Base-by-base conservation (phyloP, 202 grass and related monocot genomes). In the Schoenoplectus tabernaemontani region DNA sequence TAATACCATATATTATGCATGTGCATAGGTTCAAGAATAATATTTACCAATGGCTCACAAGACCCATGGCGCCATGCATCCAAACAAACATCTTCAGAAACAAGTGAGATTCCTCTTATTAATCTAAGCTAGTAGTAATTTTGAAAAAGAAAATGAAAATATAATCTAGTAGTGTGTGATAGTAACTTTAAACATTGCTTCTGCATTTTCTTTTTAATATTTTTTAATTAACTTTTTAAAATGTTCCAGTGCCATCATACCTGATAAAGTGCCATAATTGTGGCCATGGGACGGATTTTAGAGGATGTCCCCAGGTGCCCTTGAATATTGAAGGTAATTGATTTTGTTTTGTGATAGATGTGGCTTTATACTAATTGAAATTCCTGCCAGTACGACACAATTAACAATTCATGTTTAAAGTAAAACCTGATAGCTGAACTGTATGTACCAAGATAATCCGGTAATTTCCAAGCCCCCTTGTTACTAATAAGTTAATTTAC, bases 21-120 rank as follows among this genome's bases (percentile, higher is more conserved):
- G 78, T 73, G 36, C 72, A 66, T 76, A 97, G 91, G 87, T 83
- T 90, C 89, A 42, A 94, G 84, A 88, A 89, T 94, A 81, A 80
- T 94, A 62, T 94, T 94, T 84, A 90, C 91, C 37, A 98, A 98
- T 22, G 91, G 95, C 42, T 98, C 89, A 47, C 95, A 94, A 85
- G 95, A 98, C 81, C 95, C 91, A 47, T 98, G 95, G 95, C 91
- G 88, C 23, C 89, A 92, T 87, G 95, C 95, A 75, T 98, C 91
- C 33, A 94, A 98, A 78, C 95, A 98, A 50, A 90, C 88, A 58
- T 98, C 87, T 70, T 92, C 91, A 0, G 17, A 89, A 89, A 80
- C 79, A 51, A 92, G 95, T 95, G 65, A 90, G 89, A 32, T 62
- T 44, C 36, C 46, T 78, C 7, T 57, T 53, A 50, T 73, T 50